Evolutionary conservation across 2,329 filamentous ascomycete genomes (phyloP).

Genomic region (Fusarium subtropicale): DNA sequence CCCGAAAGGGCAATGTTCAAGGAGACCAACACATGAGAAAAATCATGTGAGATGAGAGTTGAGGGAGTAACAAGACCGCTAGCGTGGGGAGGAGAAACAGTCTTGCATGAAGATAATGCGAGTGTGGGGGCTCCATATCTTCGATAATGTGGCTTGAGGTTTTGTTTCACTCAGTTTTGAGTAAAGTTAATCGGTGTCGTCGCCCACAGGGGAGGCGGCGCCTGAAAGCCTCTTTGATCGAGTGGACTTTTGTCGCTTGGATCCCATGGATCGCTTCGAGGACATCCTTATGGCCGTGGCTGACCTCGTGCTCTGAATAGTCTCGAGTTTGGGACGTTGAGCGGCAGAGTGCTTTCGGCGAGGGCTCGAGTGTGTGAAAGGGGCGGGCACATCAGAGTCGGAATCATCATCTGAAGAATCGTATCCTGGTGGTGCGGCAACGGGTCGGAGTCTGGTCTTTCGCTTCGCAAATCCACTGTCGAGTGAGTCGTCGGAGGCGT

Average conservation of each 20-base stretch:
- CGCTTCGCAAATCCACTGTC: slow-evolving; percentile 49
- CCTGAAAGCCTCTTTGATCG: slow-evolving; percentile 49
- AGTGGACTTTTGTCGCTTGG: slow-evolving; percentile 48
- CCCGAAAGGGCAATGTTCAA: slow-evolving; percentile 23
- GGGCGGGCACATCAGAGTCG: slow-evolving; percentile 44
- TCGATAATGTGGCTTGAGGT: slow-evolving; percentile 20
- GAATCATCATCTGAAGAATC: slow-evolving; percentile 53
- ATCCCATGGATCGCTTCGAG: slow-evolving; percentile 48
- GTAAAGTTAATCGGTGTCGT: slow-evolving; percentile 52
- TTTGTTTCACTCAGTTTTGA: slow-evolving; percentile 23
- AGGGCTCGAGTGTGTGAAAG: slow-evolving; percentile 43
- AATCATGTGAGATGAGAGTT: slow-evolving; percentile 17
- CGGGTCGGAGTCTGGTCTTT: slow-evolving; percentile 45
- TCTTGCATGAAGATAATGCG: slow-evolving; percentile 23
- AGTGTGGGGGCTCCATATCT: slow-evolving; percentile 21
- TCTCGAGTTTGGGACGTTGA: slow-evolving; percentile 59
- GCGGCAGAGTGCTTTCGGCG: slow-evolving; percentile 48
- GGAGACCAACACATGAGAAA: slow-evolving; percentile 5
- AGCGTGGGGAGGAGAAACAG: slow-evolving; percentile 15
- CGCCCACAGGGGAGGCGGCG: slow-evolving; percentile 54
- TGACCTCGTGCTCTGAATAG: slow-evolving; percentile 58
- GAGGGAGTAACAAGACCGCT: slow-evolving; percentile 11
- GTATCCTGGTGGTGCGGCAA: slow-evolving; percentile 48
- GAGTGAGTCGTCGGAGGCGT: slow-evolving; percentile 52
- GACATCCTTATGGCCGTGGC: slow-evolving; percentile 45